Evolutionary conservation across 495 filamentous ascomycete species (phyloP).

Genomic region (Penicillium fimorum): DNA sequence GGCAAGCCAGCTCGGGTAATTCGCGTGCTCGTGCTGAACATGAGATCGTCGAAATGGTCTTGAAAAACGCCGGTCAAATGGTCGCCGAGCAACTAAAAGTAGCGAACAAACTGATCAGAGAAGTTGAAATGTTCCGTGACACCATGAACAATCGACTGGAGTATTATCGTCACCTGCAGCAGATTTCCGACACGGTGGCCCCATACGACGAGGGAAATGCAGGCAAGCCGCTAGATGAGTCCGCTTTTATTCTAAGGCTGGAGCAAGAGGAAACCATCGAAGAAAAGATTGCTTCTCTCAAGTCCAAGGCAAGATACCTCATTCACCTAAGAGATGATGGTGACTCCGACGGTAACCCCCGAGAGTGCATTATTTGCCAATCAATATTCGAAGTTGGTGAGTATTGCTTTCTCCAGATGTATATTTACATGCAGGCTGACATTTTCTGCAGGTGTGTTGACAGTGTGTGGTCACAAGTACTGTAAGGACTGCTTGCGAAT

Average conservation of each 20-base stretch:
- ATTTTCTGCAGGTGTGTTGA: conserved; percentile 56
- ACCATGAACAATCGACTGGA: conserved; percentile 80
- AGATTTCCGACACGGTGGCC: conserved; percentile 79
- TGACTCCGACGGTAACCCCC: conserved; percentile 51
- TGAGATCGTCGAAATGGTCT: conserved; percentile 53
- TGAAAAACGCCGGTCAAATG: conserved; percentile 60
- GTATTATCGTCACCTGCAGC: conserved; percentile 85
- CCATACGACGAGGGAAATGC: conserved; percentile 62
- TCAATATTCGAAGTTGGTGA: conserved; percentile 65
- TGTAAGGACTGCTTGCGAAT: conserved; percentile 78
- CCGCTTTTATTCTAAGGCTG: conserved; percentile 35
- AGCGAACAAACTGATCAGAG: conserved; percentile 59
- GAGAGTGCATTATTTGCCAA: conserved; percentile 80
- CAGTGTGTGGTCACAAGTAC: conserved; percentile 85
- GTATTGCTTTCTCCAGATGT: conserved; percentile 18
- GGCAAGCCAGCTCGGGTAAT: conserved; percentile 58
- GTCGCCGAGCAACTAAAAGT: conserved; percentile 64
- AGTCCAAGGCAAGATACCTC: conserved; percentile 72
- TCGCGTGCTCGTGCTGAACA: conserved; percentile 63
- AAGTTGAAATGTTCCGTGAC: conserved; percentile 71
- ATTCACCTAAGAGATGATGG: conserved; percentile 59
- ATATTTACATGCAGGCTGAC: conserved; percentile 10
- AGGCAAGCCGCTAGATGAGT: conserved; percentile 41
- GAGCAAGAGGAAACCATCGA: conserved; percentile 50
- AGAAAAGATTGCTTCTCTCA: conserved; percentile 56